phyloP scores from a whole-genome alignment of 176 grass and related monocot species.

The Triticum urartu region DNA sequence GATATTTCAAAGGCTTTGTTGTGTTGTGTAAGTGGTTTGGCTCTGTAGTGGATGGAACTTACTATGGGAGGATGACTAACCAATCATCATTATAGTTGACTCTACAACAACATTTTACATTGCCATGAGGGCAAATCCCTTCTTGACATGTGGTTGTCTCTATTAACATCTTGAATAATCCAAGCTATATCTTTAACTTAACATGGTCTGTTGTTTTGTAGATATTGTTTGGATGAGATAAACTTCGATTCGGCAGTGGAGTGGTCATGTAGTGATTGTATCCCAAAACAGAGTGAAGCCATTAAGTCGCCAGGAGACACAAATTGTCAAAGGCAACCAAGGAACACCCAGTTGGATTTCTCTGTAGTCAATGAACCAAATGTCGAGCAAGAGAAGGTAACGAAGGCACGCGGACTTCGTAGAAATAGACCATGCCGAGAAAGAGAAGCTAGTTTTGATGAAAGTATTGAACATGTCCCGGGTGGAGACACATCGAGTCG shows the following conservation, averaged over 20 bases:
- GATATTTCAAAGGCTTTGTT: background rate
- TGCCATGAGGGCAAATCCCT: background rate
- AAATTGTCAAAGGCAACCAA: background rate
- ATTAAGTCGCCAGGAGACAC: background rate
- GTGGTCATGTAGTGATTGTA: slow-evolving; percentile 30
- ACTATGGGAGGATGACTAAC: background rate
- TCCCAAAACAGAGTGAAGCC: background rate
- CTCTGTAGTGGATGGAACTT: background rate
- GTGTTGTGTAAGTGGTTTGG: too few species aligned
- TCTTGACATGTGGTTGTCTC: background rate
- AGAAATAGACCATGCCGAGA: background rate
- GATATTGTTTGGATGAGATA: slow-evolving; percentile 32
- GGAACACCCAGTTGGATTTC: background rate
- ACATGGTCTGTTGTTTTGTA: slow-evolving; percentile 35
- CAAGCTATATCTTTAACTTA: background rate
- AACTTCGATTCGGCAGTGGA: slow-evolving; percentile 14
- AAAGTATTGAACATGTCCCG: background rate
- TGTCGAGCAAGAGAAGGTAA: slow-evolving; percentile 5
- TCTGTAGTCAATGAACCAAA: slow-evolving; percentile 1
- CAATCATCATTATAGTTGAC: background rate
- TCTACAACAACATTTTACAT: background rate
- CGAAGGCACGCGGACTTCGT: background rate
- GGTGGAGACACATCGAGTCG: background rate
- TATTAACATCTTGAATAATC: background rate
- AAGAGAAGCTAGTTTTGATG: background rate